phyloP scores from a whole-genome alignment of 1,139 yeast species.

The Lodderomyces margitis region DNA sequence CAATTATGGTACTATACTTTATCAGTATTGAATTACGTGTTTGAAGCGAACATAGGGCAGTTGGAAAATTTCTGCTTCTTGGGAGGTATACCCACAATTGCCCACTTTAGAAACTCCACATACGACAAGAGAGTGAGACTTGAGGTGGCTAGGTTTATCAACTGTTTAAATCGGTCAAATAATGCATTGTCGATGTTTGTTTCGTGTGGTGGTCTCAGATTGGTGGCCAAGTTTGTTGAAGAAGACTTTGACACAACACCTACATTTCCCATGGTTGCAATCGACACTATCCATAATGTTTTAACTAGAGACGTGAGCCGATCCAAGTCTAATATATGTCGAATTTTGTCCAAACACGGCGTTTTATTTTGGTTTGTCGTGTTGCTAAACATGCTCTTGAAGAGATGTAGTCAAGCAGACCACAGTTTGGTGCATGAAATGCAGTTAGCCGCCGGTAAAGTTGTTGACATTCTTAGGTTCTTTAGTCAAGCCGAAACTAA shows the following conservation, averaged over 20 bases:
- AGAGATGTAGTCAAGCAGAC: conserved; percentile 6
- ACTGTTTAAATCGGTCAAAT: conserved; percentile 35
- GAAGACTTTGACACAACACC: conserved; percentile 51
- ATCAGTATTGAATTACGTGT: conserved; percentile 39
- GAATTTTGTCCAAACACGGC: conserved; percentile 51
- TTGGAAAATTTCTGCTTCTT: conserved; percentile 53
- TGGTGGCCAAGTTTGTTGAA: conserved; percentile 51
- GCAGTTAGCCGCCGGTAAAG: conserved; percentile 32
- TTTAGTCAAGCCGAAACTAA: conserved; percentile 46
- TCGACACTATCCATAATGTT: conserved; percentile 46
- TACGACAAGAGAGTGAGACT: conserved; percentile 37
- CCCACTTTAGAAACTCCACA: conserved; percentile 40
- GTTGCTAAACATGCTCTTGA: conserved; percentile 32
- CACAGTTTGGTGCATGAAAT: conserved; percentile 18
- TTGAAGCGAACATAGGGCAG: conserved; percentile 33
- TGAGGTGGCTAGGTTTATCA: conserved; percentile 46
- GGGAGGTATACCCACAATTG: conserved; percentile 57
- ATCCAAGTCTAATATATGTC: conserved; percentile 53
- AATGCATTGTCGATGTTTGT: conserved; percentile 49
- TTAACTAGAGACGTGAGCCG: conserved; percentile 43
- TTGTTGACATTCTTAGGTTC: conserved; percentile 37
- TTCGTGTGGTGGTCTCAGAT: conserved; percentile 55
- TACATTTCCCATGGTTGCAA: conserved; percentile 45
- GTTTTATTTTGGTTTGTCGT: conserved; percentile 51
- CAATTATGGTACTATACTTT: conserved; percentile 43